phyloP scores from a whole-genome alignment of 768 basidiomycete species.

The Austroboletus eburneus region DNA sequence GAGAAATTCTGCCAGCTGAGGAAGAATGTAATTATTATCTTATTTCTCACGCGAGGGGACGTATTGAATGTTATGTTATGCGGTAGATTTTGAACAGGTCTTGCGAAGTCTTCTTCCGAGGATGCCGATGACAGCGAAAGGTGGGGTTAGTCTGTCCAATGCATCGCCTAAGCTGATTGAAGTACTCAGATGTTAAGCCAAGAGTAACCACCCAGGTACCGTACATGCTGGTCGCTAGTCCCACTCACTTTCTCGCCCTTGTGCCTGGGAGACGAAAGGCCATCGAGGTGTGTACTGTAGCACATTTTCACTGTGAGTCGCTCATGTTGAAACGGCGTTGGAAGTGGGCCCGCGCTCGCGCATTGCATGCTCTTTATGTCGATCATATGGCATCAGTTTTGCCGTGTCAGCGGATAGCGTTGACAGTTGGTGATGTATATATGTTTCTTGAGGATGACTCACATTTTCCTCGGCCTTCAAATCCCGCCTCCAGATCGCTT shows the following conservation, averaged over 20 bases:
- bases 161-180: background rate
- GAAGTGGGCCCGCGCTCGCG: slow-evolving; percentile 46
- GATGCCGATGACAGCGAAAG: slow-evolving; percentile 44
- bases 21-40: slow-evolving; percentile 19
- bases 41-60: background rate
- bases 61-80: background rate
- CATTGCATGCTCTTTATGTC: slow-evolving; percentile 37
- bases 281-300: slow-evolving; percentile 41
- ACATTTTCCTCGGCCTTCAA: slow-evolving; percentile 33
- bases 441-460: slow-evolving; percentile 42
- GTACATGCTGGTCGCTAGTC: slow-evolving; percentile 36
- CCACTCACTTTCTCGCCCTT: slow-evolving; percentile 33
- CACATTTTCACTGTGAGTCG: background rate
- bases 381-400: slow-evolving; percentile 21
- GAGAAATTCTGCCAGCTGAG: background rate
- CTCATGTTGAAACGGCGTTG: slow-evolving; percentile 1
- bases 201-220: slow-evolving; percentile 29
- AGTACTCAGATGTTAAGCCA: slow-evolving; percentile 33
- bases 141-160: slow-evolving; percentile 17
- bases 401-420: slow-evolving; percentile 16
- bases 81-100: slow-evolving; percentile 31
- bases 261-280: slow-evolving; percentile 44
- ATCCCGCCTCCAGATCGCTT: slow-evolving; percentile 5
- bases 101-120: slow-evolving; percentile 36
- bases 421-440: slow-evolving; percentile 42